Evolutionary conservation across 257 asterid species (phyloP).

Genomic region (Orobanche coerulescens): DNA sequence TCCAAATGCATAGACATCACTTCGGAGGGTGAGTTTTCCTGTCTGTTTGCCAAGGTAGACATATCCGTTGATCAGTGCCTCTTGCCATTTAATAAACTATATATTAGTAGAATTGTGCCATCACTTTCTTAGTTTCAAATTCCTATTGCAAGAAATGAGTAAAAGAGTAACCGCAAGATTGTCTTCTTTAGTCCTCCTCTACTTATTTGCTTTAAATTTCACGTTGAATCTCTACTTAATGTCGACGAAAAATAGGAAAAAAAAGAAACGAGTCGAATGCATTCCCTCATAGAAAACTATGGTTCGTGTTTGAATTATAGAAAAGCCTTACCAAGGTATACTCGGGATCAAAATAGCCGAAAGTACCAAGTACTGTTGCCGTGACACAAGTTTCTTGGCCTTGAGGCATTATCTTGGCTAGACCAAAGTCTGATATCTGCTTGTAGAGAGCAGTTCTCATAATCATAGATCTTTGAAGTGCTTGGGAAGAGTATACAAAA

Average conservation of each 20-base stretch:
- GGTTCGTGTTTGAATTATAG: neutral
- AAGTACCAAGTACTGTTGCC: constrained; percentile 84
- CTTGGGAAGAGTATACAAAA: neutral
- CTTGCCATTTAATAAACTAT: constrained; percentile 26
- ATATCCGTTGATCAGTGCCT: constrained; percentile 32
- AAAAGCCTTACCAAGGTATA: constrained; percentile 74
- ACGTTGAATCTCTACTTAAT: neutral
- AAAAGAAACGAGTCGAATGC: neutral
- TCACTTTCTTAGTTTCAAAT: constrained; percentile 11
- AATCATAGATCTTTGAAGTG: neutral
- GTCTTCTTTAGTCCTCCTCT: neutral
- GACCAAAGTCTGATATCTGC: constrained; percentile 96
- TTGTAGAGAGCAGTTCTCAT: constrained; percentile 13
- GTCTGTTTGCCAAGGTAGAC: constrained; percentile 63
- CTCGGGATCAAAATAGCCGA: constrained; percentile 97
- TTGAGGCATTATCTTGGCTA: constrained; percentile 91
- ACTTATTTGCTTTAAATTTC: neutral
- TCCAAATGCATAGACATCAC: constrained; percentile 97
- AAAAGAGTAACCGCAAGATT: neutral
- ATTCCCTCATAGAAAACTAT: neutral
- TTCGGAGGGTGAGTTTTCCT: constrained; percentile 93
- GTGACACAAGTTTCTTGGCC: constrained; percentile 87
- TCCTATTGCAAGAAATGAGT: constrained; percentile 9
- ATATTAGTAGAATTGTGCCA: constrained; percentile 22
- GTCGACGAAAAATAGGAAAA: neutral